Percentiles rank a stretch among this genome's conserved stretches.
These are phyloP conservation scores for Pezizomycotina sp. DNA, from an alignment of 2,329 filamentous ascomycete species.

Conservation along the genomic window DNA sequence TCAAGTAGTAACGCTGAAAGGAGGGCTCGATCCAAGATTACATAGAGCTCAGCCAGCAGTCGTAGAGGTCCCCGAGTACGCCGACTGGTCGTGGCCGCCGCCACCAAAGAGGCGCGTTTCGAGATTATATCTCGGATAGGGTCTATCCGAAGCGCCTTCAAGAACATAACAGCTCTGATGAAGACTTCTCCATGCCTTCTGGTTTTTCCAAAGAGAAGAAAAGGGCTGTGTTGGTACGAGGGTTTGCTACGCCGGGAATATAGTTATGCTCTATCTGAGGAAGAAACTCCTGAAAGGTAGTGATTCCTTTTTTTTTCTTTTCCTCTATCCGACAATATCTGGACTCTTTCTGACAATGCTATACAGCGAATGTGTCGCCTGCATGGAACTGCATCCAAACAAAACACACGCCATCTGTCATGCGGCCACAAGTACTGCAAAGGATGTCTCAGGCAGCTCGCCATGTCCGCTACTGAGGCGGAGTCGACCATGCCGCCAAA, in stretches of 20 bases:
- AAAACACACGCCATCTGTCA: slow-evolving; percentile 7
- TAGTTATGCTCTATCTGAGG: slow-evolving; percentile 2
- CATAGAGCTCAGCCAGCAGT: no score
- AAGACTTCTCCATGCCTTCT: no score
- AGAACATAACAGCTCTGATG: no score
- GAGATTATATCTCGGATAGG: no score
- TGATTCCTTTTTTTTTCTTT: slow-evolving; percentile 2
- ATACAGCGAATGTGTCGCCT: slow-evolving; percentile 14
- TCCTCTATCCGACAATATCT: not conserved
- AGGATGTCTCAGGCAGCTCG: slow-evolving; percentile 10
- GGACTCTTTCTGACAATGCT: not conserved
- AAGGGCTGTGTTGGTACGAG: no score
- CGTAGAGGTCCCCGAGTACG: no score
- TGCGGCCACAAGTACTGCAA: slow-evolving; percentile 14
- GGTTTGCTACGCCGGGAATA: slow-evolving; percentile 1
- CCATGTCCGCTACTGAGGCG: slow-evolving; percentile 12
- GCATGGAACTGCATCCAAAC: slow-evolving; percentile 14
- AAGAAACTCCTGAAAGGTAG: slow-evolving; percentile 1
- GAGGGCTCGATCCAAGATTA: no score
- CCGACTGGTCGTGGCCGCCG: no score
- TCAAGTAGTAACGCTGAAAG: no score
- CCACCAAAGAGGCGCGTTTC: no score
- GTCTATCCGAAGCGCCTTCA: no score
- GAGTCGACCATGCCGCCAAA: slow-evolving; percentile 18
- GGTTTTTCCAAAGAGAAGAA: no score